Evolutionary conservation across 345 rosid species (phyloP), one percentile per base, ranked within the genome.

Genomic region (Passiflora organensis): DNA sequence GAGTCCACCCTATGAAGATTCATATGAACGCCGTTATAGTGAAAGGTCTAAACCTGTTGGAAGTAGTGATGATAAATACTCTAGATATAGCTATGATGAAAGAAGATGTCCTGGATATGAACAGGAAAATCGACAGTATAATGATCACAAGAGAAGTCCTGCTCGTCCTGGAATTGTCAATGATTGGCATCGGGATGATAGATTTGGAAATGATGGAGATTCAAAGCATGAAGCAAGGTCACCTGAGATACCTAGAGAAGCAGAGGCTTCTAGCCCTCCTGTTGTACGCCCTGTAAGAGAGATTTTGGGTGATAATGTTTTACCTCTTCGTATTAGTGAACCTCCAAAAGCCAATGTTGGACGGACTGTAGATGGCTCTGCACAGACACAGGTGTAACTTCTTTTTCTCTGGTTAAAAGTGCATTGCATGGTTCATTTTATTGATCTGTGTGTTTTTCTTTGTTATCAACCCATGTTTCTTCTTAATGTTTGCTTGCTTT

Each of bases 111-210:
- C 87, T 47, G 89, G 78, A 55, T 80, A 82, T 64, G n/a, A n/a
- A n/a, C n/a, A n/a, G n/a, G n/a, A n/a, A n/a, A n/a, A n/a, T n/a
- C n/a, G n/a, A n/a, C n/a, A n/a, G n/a, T n/a, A n/a, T n/a, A 65
- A 71, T 70, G 84, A 78, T 70, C 59, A 66, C 69, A 60, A 61
- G 50, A 85, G 53, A 78, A 83, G 94, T 64, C 94, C 89, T 43
- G 71, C 76, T 72, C 95, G 78, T 62, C 89, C 89, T 48, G 95
- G 86, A 61, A 32, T 82, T 23, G 43, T 80, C 61, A 93, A 78
- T 75, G 99, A 89, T 72, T 93, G 99, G 97, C 91, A 80, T 51
- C 77, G 89, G 48, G 96, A 89, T 39, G 95, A 86, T 67, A 93
- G 96, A 75, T 93, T 89, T 76, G 87, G 81, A 37, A 82, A 86